Percentiles rank a stretch among this genome's conserved stretches.
Evolutionary conservation across 495 filamentous ascomycete species (phyloP).

Genomic region (Penicillium atrosanguineum): DNA sequence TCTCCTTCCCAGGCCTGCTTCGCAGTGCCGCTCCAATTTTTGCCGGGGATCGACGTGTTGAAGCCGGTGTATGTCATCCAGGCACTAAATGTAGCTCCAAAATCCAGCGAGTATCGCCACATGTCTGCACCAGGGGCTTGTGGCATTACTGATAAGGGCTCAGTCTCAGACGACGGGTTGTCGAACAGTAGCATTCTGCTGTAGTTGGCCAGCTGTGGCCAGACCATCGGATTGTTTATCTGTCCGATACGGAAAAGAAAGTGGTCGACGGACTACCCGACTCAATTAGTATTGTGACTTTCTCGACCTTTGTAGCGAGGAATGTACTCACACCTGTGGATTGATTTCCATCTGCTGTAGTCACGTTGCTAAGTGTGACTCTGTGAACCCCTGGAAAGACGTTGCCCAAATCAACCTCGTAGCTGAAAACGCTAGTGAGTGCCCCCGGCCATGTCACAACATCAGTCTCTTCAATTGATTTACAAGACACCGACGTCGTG

Average conservation of each 20-base stretch:
- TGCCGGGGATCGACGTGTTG: conserved; percentile 39
- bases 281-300: conserved; percentile 19
- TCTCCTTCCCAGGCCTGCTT: conserved; percentile 62
- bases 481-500: too few relatives aligned
- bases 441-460: too few relatives aligned
- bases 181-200: too few relatives aligned
- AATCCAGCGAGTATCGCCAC: conserved; percentile 63
- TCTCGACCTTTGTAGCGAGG: conserved; percentile 46
- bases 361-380: too few relatives aligned
- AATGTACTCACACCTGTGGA: too few relatives aligned
- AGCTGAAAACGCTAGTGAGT: too few relatives aligned
- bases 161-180: too few relatives aligned
- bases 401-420: too few relatives aligned
- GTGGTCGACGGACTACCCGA: conserved; percentile 45
- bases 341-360: too few relatives aligned
- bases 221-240: conserved; percentile 59
- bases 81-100: conserved; percentile 56
- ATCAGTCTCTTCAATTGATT: too few relatives aligned
- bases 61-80: conserved; percentile 56
- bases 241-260: conserved; percentile 59
- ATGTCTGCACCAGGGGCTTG: conserved; percentile 62
- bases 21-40: conserved; percentile 57
- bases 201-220: conserved; percentile 53
- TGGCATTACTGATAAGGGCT: conserved; percentile 28
- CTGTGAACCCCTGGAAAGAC: too few relatives aligned